These are phyloP conservation scores for Boechera retrofracta DNA, from an alignment of 345 rosid genomes.

Conservation along the genomic window DNA sequence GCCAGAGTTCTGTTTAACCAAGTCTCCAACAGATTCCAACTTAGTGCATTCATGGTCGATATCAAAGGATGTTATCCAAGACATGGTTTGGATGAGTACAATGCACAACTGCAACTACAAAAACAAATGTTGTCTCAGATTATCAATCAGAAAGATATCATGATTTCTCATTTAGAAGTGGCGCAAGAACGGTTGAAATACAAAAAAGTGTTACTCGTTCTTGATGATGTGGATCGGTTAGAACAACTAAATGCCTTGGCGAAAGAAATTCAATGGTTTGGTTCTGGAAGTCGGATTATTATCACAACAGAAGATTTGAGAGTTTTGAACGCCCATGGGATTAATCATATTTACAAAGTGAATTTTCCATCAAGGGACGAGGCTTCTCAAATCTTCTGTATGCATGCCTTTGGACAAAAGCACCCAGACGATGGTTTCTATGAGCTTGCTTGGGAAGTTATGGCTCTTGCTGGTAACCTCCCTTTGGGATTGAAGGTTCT, in stretches of 20 bases:
- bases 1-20: too few relatives aligned
- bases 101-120: too few relatives aligned
- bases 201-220: conserved; percentile 1
- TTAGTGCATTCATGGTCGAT: too few relatives aligned
- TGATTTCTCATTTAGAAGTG: too few relatives aligned
- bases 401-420: not conserved
- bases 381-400: conserved; percentile 10
- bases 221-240: not conserved
- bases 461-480: not conserved
- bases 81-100: too few relatives aligned
- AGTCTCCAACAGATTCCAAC: too few relatives aligned
- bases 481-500: not conserved
- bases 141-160: too few relatives aligned
- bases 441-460: not conserved
- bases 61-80: too few relatives aligned
- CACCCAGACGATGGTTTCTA: not conserved
- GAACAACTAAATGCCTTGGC: conserved; percentile 3
- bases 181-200: not conserved
- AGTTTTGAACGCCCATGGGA: not conserved
- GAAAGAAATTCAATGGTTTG: not conserved
- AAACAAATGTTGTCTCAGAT: too few relatives aligned
- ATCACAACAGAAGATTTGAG: not conserved
- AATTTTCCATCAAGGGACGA: not conserved
- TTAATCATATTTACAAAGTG: not conserved
- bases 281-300: not conserved